Conservation (phyloP, 2,329 filamentous ascomycete genomes). For the Fusarium globosum region DNA sequence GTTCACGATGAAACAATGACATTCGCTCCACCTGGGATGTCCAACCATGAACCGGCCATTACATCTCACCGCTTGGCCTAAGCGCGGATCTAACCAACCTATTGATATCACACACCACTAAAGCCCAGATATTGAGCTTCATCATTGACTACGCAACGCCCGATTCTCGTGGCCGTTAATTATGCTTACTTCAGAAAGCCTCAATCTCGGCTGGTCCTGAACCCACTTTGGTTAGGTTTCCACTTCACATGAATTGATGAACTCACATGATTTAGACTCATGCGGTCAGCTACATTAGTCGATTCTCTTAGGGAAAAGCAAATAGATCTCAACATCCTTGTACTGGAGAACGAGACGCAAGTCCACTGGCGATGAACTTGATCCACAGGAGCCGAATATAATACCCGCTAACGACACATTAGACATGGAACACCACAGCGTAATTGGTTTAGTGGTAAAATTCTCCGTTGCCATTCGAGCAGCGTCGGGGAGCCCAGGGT, state of each 20-base stretch:
- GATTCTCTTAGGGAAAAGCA: not conserved
- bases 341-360: not conserved
- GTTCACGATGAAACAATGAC: conserved; percentile 17
- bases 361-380: not conserved
- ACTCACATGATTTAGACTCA: conserved; percentile 29
- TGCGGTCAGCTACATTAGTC: conserved; percentile 27
- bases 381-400: fast-evolving
- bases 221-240: not conserved
- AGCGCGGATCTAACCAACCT: conserved; percentile 17
- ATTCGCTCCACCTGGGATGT: conserved; percentile 14
- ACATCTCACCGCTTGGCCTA: conserved; percentile 26
- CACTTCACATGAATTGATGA: not conserved
- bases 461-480: conserved; percentile 17
- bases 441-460: conserved; percentile 28
- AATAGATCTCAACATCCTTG: conserved; percentile 15
- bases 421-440: not conserved
- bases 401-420: fast-evolving
- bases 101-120: not conserved
- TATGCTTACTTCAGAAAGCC: conserved; percentile 8
- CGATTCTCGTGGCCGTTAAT: not conserved
- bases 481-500: conserved; percentile 30
- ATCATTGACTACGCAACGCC: conserved; percentile 10
- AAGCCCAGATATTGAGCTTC: conserved; percentile 1
- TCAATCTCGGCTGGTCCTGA: not conserved
- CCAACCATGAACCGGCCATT: conserved; percentile 17